These are phyloP conservation scores for Pouteria glomerata DNA, from an alignment of 148 eudicot genomes.

Conservation along the genomic window DNA sequence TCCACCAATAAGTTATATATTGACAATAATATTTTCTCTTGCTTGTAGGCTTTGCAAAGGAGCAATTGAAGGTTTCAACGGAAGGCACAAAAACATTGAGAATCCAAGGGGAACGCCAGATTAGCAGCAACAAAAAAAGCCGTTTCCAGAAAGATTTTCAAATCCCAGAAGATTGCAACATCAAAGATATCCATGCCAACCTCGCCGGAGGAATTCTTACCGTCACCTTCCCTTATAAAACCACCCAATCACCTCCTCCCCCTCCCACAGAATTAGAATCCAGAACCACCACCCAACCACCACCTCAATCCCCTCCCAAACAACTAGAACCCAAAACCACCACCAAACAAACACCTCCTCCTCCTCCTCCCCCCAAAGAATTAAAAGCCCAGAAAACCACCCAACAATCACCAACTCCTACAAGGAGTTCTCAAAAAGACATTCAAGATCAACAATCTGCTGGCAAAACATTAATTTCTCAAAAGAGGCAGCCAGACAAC, in stretches of 20 bases:
- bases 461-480: no score
- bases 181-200: conserved; percentile 46
- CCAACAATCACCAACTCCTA: no score
- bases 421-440: no score
- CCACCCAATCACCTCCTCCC: not conserved
- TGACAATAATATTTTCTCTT: no score
- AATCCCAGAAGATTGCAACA: conserved; percentile 43
- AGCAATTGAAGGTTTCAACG: conserved; percentile 50
- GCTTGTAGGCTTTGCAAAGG: conserved; percentile 52
- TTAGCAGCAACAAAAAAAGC: conserved; percentile 40
- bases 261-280: not conserved
- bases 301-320: not conserved
- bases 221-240: conserved; percentile 46
- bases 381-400: no score
- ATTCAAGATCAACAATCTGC: no score
- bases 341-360: no score
- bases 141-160: conserved; percentile 49
- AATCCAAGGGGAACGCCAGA: conserved; percentile 50
- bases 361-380: no score
- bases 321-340: no score
- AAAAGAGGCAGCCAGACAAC: no score
- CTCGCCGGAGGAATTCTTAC: conserved; percentile 45
- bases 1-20: no score
- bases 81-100: conserved; percentile 40
- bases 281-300: not conserved